Percentiles rank a stretch among this genome's conserved stretches.
Conservation (phyloP, 2,329 filamentous ascomycete genomes). For the Apiospora hydei region DNA sequence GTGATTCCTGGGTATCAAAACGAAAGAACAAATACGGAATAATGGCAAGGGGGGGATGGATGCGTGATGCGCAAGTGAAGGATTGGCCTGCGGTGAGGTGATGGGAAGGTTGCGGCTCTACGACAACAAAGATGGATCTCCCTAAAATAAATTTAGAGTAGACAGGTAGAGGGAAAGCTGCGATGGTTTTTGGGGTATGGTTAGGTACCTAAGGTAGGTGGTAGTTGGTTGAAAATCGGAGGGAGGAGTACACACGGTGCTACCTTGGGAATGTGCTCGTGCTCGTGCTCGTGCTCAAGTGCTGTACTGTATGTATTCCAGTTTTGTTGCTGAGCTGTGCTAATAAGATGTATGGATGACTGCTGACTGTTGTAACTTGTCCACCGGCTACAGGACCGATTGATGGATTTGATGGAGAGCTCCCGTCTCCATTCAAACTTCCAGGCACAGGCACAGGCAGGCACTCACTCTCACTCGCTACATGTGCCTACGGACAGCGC, state of each 20-base stretch:
- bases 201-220: no score
- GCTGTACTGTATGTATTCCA: background rate
- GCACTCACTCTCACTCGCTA: background rate
- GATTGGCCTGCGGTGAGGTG: slow-evolving; percentile 12
- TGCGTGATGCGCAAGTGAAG: slow-evolving; percentile 17
- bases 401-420: background rate
- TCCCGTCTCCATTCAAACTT: background rate
- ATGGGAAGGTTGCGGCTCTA: slow-evolving; percentile 19
- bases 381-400: background rate
- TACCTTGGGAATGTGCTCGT: background rate
- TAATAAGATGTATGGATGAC: no score
- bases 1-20: slow-evolving; percentile 21
- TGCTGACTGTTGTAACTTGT: background rate
- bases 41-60: slow-evolving; percentile 1
- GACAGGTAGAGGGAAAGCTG: slow-evolving; percentile 8
- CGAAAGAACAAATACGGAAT: slow-evolving; percentile 22
- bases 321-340: background rate
- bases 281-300: background rate
- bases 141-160: slow-evolving; percentile 22
- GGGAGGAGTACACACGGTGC: background rate
- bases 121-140: slow-evolving; percentile 16
- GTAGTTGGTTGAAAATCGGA: background rate
- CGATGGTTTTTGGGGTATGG: background rate
- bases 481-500: background rate
- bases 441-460: background rate